Percentiles rank a stretch among this genome's conserved stretches.
Evolutionary conservation across 2,329 filamentous ascomycete species (phyloP).

Genomic region (Cyphellophora europaea): DNA sequence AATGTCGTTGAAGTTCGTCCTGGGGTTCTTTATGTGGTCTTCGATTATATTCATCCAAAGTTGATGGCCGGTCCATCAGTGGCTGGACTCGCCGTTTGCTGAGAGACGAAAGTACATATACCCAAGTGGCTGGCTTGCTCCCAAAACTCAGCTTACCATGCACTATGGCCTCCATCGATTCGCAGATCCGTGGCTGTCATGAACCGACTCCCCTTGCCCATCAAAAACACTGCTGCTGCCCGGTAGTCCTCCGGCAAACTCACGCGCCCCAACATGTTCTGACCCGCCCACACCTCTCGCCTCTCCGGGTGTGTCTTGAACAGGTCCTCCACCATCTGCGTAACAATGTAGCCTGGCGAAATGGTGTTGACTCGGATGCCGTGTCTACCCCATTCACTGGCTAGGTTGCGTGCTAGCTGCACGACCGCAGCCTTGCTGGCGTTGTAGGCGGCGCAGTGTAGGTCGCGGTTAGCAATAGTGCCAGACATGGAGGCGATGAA

Average conservation of each 20-base stretch:
- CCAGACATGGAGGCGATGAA: slow-evolving; percentile 58
- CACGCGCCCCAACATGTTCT: slow-evolving; percentile 73
- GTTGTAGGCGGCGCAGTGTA: slow-evolving; percentile 41
- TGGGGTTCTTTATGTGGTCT: no score
- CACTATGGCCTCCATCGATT: slow-evolving; percentile 45
- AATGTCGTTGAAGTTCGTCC: no score
- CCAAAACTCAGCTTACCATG: slow-evolving; percentile 46
- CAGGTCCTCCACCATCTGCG: slow-evolving; percentile 35
- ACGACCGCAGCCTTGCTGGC: slow-evolving; percentile 39
- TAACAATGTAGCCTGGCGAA: slow-evolving; percentile 38
- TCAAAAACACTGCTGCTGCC: slow-evolving; percentile 38
- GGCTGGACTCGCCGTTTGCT: no score
- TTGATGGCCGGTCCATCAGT: no score
- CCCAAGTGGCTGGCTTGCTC: no score
- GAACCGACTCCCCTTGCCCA: slow-evolving; percentile 41
- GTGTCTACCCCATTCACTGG: slow-evolving; percentile 36
- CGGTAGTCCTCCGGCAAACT: slow-evolving; percentile 60
- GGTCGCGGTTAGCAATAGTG: slow-evolving; percentile 46
- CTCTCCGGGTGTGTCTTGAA: slow-evolving; percentile 19
- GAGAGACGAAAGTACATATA: no score
- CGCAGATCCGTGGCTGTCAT: slow-evolving; percentile 46
- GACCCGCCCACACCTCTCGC: slow-evolving; percentile 57
- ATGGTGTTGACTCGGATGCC: slow-evolving; percentile 40
- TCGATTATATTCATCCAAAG: no score
- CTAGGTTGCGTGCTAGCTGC: slow-evolving; percentile 37